Percentiles rank a stretch among this genome's conserved stretches.
Evolutionary conservation across 805 yeast genomes (phyloP).

Genomic region (Metschnikowia rubicola): DNA sequence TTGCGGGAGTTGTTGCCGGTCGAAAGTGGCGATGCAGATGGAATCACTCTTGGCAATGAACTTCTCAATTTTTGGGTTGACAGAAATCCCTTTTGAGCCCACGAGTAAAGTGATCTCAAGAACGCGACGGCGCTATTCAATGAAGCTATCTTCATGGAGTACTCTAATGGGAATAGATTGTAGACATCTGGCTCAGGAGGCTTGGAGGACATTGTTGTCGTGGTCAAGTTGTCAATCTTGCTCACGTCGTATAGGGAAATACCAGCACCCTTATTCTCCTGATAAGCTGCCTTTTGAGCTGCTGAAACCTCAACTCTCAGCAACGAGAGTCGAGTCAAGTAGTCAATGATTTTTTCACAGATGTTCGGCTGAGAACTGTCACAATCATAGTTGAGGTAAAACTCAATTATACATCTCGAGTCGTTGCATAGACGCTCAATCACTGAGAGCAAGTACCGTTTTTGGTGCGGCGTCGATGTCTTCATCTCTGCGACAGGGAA

Average conservation of each 20-base stretch:
- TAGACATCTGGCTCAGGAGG: constrained; percentile 56
- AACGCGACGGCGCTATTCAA: constrained; percentile 78
- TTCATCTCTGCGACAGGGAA: constrained; percentile 92
- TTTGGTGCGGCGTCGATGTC: constrained; percentile 89
- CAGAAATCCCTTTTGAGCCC: constrained; percentile 70
- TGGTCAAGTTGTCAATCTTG: constrained; percentile 73
- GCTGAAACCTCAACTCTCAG: constrained; percentile 69
- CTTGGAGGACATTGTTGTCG: constrained; percentile 55
- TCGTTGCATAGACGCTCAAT: constrained; percentile 80
- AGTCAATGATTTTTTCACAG: constrained; percentile 78
- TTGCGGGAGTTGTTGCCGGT: constrained; percentile 28
- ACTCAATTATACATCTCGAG: constrained; percentile 86
- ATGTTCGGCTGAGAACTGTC: constrained; percentile 77
- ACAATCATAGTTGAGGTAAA: constrained; percentile 94
- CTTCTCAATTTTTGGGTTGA: constrained; percentile 5
- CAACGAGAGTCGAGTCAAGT: constrained; percentile 67
- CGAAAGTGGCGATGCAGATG: constrained; percentile 22
- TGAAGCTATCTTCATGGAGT: constrained; percentile 78
- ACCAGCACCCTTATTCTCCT: constrained; percentile 44
- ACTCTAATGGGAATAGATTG: constrained; percentile 66
- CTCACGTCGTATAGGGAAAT: constrained; percentile 71
- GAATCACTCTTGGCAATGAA: constrained; percentile 1
- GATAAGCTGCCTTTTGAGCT: constrained; percentile 53
- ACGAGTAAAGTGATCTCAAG: constrained; percentile 72
- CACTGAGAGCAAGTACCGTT: constrained; percentile 78